A percentile compares a stretch with the other conserved stretches of the same genome.
Evolutionary conservation across 2,329 filamentous ascomycete genomes (phyloP).

Genomic region (Trichoderma breve): DNA sequence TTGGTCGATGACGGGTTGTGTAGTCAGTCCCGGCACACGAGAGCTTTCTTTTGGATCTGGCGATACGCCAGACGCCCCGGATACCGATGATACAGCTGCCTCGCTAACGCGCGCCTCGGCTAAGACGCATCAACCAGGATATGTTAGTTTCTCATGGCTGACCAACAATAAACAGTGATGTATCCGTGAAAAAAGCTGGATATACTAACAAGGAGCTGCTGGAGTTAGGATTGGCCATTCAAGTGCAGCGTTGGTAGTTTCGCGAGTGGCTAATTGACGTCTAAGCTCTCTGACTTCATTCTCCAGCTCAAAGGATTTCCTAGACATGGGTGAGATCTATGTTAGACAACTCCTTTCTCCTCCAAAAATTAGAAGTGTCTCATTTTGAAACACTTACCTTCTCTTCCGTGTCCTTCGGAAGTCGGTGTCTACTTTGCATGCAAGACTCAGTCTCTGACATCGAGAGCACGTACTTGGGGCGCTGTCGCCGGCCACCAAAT

Average conservation of each 20-base stretch:
- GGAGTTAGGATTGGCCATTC: constrained; percentile 4
- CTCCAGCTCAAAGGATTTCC: constrained; percentile 10
- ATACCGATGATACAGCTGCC: background rate
- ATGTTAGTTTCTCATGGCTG: background rate
- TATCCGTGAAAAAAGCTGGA: background rate
- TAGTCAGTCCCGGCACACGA: constrained; percentile 1
- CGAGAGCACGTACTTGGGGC: background rate
- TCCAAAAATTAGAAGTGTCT: background rate
- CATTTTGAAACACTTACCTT: background rate
- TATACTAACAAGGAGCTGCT: constrained; percentile 3
- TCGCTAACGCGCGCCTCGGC: background rate
- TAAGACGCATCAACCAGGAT: background rate
- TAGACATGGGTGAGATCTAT: background rate
- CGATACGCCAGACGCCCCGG: background rate
- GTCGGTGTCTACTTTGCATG: constrained; percentile 8
- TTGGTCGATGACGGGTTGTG: constrained; percentile 9
- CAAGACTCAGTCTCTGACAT: background rate
- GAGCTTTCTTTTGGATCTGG: constrained; percentile 4
- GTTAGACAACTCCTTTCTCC: background rate
- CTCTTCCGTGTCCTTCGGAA: constrained; percentile 10
- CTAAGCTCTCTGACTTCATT: constrained; percentile 11
- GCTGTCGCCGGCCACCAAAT: background rate
- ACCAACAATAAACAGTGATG: background rate
- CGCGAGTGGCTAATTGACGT: constrained; percentile 1
- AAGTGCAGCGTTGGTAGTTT: background rate